phyloP scores from a whole-genome alignment of 495 filamentous ascomycete genomes.

The Barbatosphaeria neglecta region DNA sequence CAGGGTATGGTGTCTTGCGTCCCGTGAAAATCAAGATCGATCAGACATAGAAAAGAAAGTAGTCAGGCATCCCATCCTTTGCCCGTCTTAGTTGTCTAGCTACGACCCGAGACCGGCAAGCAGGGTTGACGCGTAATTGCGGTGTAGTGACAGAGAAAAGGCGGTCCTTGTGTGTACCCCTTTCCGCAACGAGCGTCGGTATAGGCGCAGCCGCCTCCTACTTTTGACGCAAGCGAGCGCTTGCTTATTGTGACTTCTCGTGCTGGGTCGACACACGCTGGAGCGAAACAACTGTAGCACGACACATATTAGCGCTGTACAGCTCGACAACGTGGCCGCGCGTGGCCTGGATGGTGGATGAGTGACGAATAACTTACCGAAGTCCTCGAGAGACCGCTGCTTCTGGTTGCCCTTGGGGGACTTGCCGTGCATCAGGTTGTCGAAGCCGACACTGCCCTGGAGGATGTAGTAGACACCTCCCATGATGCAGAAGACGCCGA shows the following conservation, averaged over 20 bases:
- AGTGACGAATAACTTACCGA: conserved; percentile 45
- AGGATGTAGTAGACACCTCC: conserved; percentile 61
- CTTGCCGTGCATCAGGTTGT: conserved; percentile 89
- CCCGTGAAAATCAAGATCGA: conserved; percentile 2
- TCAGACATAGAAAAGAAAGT: conserved; percentile 2
- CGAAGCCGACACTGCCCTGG: conserved; percentile 63
- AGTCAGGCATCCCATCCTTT: conserved; percentile 1
- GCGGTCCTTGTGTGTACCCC: background rate
- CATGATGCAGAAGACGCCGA: conserved; percentile 65
- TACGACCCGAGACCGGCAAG: background rate
- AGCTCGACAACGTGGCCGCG: no score
- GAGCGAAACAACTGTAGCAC: conserved; percentile 55
- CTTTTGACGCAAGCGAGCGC: conserved; percentile 5
- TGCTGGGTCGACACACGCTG: conserved; percentile 78
- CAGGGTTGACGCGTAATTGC: background rate
- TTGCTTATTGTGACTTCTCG: conserved; percentile 60
- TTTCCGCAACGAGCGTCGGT: background rate
- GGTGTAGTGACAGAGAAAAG: background rate
- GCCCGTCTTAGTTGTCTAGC: no score
- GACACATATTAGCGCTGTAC: conserved; percentile 19
- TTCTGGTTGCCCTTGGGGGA: conserved; percentile 60
- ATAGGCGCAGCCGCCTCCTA: background rate
- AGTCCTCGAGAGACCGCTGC: conserved; percentile 73
- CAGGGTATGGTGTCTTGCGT: conserved; percentile 4
- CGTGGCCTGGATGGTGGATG: background rate